phyloP scores from a whole-genome alignment of 1,284 basidiomycete species.

The Amylostereum areolatum region DNA sequence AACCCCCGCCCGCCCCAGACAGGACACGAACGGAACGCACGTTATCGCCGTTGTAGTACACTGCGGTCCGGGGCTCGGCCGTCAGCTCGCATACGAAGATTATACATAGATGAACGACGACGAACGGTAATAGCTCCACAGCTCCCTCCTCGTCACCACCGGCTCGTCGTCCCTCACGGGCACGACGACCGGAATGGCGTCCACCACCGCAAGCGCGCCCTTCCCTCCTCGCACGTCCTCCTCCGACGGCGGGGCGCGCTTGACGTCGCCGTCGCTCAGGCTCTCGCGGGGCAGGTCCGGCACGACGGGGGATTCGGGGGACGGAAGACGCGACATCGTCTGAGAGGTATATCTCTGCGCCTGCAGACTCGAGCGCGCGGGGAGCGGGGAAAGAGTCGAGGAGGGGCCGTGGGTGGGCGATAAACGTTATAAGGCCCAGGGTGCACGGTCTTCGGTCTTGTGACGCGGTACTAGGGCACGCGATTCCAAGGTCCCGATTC shows the following conservation, averaged over 20 bases:
- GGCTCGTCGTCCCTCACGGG: slow-evolving; percentile 42
- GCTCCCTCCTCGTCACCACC: slow-evolving; percentile 51
- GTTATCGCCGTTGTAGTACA: slow-evolving; percentile 70
- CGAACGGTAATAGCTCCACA: slow-evolving; percentile 71
- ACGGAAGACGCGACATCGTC: slow-evolving; percentile 5
- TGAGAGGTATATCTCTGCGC: no score
- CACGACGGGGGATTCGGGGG: background rate
- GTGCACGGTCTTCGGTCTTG: background rate
- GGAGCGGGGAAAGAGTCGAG: no score
- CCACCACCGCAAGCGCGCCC: background rate
- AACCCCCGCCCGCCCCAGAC: background rate
- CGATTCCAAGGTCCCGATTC: no score
- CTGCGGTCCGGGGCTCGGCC: slow-evolving; percentile 24
- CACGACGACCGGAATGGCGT: slow-evolving; percentile 21
- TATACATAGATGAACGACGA: slow-evolving; percentile 8
- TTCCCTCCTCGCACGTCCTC: no score
- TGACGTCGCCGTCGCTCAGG: slow-evolving; percentile 1
- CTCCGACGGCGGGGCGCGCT: no score
- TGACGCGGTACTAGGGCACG: no score
- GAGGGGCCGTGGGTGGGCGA: background rate
- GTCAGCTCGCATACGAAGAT: background rate
- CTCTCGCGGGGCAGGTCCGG: background rate
- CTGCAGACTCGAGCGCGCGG: no score
- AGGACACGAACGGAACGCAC: slow-evolving; percentile 27
- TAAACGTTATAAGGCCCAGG: background rate